A percentile compares a stretch with the other conserved stretches of the same genome.
phyloP scores from a whole-genome alignment of 2,329 filamentous ascomycete species.

The Scorias spongiosa region DNA sequence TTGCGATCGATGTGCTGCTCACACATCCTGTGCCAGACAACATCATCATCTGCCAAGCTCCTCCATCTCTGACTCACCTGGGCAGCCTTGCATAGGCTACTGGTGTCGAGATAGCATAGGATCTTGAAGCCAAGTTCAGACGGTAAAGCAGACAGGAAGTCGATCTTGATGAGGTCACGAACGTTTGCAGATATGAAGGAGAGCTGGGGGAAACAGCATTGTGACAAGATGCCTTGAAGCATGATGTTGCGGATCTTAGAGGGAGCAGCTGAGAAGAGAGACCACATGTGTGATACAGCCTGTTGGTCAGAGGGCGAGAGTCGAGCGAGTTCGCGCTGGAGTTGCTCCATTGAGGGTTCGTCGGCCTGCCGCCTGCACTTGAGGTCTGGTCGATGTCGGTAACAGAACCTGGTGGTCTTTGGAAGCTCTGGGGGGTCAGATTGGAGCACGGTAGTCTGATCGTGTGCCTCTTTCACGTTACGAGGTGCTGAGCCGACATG shows the following conservation, averaged over 20 bases:
- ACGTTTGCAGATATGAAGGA: conserved; percentile 85
- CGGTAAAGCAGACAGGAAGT: conserved; percentile 80
- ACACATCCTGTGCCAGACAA: conserved; percentile 97
- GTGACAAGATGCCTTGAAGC: conserved; percentile 87
- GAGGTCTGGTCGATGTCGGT: conserved; percentile 82
- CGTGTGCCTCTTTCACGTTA: neutral
- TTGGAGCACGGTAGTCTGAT: conserved; percentile 19
- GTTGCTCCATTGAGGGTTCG: conserved; percentile 87
- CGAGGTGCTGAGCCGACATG: conserved; percentile 25
- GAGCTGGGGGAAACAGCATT: conserved; percentile 94
- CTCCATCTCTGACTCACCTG: conserved; percentile 87
- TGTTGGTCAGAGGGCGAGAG: conserved; percentile 78
- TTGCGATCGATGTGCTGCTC: conserved; percentile 92
- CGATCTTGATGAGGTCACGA: conserved; percentile 90
- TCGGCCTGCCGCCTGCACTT: conserved; percentile 88
- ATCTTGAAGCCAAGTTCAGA: conserved; percentile 88
- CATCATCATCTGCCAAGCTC: conserved; percentile 83
- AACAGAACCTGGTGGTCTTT: conserved; percentile 82
- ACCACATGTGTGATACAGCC: conserved; percentile 95
- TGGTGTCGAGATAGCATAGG: conserved; percentile 80
- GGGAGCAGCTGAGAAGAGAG: conserved; percentile 87
- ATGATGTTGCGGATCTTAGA: conserved; percentile 89
- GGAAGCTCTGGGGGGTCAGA: conserved; percentile 17
- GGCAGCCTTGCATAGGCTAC: conserved; percentile 86
- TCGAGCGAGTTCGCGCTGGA: conserved; percentile 74